A percentile compares a stretch with the other conserved stretches of the same genome.
phyloP scores from a whole-genome alignment of 345 rosid species.

The Rhodamnia argentea region DNA sequence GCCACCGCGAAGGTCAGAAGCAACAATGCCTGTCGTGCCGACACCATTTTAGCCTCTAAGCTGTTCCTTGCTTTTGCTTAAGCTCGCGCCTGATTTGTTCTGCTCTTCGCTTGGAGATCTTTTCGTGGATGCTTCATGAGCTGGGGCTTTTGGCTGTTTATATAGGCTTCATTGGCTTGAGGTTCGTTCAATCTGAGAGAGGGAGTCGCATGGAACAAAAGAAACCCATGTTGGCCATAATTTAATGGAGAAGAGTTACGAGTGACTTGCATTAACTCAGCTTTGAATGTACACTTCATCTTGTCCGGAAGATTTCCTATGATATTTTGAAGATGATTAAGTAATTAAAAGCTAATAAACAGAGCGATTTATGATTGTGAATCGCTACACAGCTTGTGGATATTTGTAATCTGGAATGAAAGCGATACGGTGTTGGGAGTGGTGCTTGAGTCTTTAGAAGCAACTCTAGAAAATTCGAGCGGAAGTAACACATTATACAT shows the following conservation, averaged over 20 bases:
- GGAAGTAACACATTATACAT: not conserved
- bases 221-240: not conserved
- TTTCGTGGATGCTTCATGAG: not conserved
- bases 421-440: not conserved
- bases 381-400: not conserved
- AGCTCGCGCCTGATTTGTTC: not conserved
- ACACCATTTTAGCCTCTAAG: not conserved
- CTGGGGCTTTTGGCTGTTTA: not conserved
- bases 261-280: not conserved
- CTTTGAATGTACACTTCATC: not conserved
- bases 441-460: not conserved
- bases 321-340: not conserved
- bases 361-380: not conserved
- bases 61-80: not conserved
- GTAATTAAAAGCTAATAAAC: not conserved
- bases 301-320: not conserved
- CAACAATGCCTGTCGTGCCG: not conserved
- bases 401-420: not conserved
- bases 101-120: not conserved
- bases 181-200: not conserved
- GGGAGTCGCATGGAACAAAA: not conserved
- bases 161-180: not conserved
- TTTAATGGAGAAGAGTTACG: not conserved
- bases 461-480: not conserved
- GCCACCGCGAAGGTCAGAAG: not conserved